Evolutionary conservation across 2,329 filamentous ascomycete species (phyloP).

Genomic region (Taxawa tesnikishii): DNA sequence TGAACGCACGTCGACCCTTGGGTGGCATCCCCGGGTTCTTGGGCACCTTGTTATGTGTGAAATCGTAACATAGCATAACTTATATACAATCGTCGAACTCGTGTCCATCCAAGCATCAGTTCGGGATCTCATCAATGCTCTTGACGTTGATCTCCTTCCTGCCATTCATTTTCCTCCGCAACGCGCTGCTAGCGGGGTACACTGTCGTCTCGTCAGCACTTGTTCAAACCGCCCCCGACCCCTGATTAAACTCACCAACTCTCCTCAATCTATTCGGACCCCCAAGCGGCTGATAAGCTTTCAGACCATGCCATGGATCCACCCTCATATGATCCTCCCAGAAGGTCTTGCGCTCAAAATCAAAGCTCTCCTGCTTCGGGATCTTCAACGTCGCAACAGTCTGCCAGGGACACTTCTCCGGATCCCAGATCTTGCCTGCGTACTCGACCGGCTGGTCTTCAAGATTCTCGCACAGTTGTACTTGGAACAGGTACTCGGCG

Average conservation of each 20-base stretch:
- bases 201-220: constrained; percentile 10
- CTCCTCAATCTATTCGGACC: constrained; percentile 26
- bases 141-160: constrained; percentile 23
- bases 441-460: constrained; percentile 35
- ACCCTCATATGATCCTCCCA: constrained; percentile 33
- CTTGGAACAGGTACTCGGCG: constrained; percentile 32
- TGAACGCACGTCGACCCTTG: too few relatives aligned
- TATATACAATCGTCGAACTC: too few relatives aligned
- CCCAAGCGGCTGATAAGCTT: constrained; percentile 28
- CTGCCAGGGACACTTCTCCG: constrained; percentile 35
- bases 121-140: constrained; percentile 27
- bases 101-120: constrained; percentile 2
- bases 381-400: constrained; percentile 29
- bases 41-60: too few relatives aligned
- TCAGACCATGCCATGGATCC: constrained; percentile 31
- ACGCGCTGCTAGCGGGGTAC: constrained; percentile 23
- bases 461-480: constrained; percentile 34
- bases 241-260: constrained; percentile 11
- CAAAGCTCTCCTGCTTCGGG: constrained; percentile 29
- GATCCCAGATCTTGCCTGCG: constrained; percentile 31
- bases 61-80: too few relatives aligned
- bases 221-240: not conserved
- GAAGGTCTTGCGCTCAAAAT: constrained; percentile 26
- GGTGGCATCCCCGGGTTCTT: too few relatives aligned
- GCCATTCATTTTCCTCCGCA: constrained; percentile 26